Evolutionary conservation across 73 alveolate species (phyloP).

Genomic region (Paramecium tetraurelia): DNA sequence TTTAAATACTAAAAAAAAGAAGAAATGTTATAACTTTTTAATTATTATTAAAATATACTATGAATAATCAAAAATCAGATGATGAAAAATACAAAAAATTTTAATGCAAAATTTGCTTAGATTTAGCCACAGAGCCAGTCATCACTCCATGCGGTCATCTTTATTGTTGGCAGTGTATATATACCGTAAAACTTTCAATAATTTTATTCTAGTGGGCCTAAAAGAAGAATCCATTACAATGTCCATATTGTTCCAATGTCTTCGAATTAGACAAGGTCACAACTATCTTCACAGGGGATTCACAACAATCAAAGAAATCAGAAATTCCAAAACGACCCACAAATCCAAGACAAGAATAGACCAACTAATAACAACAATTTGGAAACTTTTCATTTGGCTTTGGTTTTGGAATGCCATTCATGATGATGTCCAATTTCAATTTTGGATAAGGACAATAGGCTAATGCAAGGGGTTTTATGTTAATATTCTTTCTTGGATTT

Average conservation of each 20-base stretch:
- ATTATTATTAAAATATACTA: neutral
- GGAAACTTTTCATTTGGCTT: neutral
- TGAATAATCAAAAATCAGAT: neutral
- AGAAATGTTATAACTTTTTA: neutral
- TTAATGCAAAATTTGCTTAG: slow-evolving; percentile 89
- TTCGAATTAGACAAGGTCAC: neutral
- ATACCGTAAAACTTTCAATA: slow-evolving; percentile 44
- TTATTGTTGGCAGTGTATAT: slow-evolving; percentile 90
- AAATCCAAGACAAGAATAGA: neutral
- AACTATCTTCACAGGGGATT: neutral
- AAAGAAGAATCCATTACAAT: neutral
- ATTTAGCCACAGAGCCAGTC: slow-evolving; percentile 90
- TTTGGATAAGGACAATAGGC: neutral
- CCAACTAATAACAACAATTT: neutral
- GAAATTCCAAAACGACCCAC: slow-evolving; percentile 1
- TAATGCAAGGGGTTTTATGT: neutral
- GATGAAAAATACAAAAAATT: slow-evolving; percentile 55
- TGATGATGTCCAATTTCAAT: neutral
- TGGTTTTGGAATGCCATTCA: neutral
- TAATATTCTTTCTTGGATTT: neutral
- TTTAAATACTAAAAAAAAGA: neutral
- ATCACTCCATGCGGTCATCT: slow-evolving; percentile 95
- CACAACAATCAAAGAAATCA: neutral
- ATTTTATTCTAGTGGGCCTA: slow-evolving; percentile 9
- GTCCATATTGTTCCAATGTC: slow-evolving; percentile 38